phyloP scores from a whole-genome alignment of 768 basidiomycete species.

The Saitozyma podzolica region DNA sequence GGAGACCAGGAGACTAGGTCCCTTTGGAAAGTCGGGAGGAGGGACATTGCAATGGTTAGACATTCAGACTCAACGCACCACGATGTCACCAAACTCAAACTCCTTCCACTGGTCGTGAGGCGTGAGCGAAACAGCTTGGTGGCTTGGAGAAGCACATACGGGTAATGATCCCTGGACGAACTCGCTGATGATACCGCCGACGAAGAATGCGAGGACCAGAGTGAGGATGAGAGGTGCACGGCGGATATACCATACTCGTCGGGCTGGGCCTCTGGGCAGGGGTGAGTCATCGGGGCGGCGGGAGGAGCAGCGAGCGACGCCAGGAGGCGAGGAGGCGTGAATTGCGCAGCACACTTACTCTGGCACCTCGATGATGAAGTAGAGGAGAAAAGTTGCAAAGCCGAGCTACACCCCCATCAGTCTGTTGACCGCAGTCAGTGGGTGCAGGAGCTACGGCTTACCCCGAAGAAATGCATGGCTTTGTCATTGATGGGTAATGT shows the following conservation, averaged over 20 bases:
- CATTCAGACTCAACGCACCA: slow-evolving; percentile 17
- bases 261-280: slow-evolving; percentile 21
- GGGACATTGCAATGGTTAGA: neutral
- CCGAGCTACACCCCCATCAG: slow-evolving; percentile 33
- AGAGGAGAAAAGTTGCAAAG: slow-evolving; percentile 48
- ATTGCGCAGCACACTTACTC: slow-evolving; percentile 30
- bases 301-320: neutral
- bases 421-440: neutral
- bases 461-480: slow-evolving; percentile 51
- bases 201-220: slow-evolving; percentile 35
- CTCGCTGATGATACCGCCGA: slow-evolving; percentile 46
- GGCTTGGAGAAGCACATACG: slow-evolving; percentile 25
- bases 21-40: neutral
- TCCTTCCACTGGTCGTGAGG: slow-evolving; percentile 42
- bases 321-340: neutral
- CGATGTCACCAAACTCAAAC: slow-evolving; percentile 48
- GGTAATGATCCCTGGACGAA: slow-evolving; percentile 45
- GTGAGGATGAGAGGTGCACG: slow-evolving; percentile 46
- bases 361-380: slow-evolving; percentile 51
- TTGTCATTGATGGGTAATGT: slow-evolving; percentile 49
- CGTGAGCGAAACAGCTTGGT: neutral
- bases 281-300: neutral
- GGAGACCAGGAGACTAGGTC: too few species aligned
- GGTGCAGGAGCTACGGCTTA: slow-evolving; percentile 17
- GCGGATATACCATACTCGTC: slow-evolving; percentile 50